Base-by-base conservation (phyloP, 768 basidiomycete species). In the Auricularia heimuer region DNA sequence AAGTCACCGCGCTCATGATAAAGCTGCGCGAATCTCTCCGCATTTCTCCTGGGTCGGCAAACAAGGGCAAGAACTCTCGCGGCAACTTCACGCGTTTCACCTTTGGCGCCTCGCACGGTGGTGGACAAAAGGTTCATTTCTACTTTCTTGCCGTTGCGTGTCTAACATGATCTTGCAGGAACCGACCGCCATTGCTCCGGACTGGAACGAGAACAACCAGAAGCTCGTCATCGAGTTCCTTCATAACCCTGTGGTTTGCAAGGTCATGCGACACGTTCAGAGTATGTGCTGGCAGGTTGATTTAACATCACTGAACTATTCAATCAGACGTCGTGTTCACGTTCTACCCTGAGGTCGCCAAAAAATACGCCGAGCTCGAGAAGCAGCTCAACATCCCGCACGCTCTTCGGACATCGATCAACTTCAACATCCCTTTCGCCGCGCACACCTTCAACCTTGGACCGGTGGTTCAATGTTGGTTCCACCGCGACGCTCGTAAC, bases 381-480 rank as follows among this genome's bases (percentile, higher is more conserved):
- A 4, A 3, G 4, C 3, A 51, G 16, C 4, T 51, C 16, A 51
- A 51, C 6, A 4, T 51, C 6, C 47, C 12, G 47, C 6, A 51
- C 14, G 47, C 18, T 16, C n/a, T 51, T 4, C 16, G 16, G 6
- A 21, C n/a, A n/a, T n/a, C 4, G 12, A 16, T 16, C 47, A 16
- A 16, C 16, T 6, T 34, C 2, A 67, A 73, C n/a, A 73, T 72
- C 3, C 45, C 76, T 0, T 78, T 74, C 33, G 66, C 75, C 0
- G 60, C 69, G 0, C 39, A 62, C 0, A 74, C 71, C 0, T 75
- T 78, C 68, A 78, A 79, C 62, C 70, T 77, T n/a, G 74, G 75
- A 0, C 64, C 64, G 0, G 60, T 63, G 0, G 69, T 69, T 0
- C 51, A 70, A 1, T 71, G 71, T 0, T 36, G 45, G 0, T 58